These are phyloP conservation scores for Penicillium cinerascens DNA, from an alignment of 495 filamentous ascomycete genomes.

Conservation along the genomic window DNA sequence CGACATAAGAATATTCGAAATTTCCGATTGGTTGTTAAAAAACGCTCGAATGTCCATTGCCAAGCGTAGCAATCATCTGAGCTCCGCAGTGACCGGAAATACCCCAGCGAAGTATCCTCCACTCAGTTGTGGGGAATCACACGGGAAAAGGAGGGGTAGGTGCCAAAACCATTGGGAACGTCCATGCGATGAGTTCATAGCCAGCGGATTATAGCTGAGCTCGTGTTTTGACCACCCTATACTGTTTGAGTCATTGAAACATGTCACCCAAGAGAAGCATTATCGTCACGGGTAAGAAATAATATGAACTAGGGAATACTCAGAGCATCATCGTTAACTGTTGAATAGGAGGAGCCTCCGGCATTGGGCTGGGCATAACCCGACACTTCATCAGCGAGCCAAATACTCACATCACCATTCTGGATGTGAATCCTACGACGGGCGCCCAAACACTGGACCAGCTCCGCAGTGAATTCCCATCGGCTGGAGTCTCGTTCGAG, in stretches of 20 bases:
- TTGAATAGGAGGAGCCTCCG: constrained; percentile 47
- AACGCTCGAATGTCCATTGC: neutral
- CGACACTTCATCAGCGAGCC: constrained; percentile 45
- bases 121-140: constrained; percentile 14
- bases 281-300: constrained; percentile 23
- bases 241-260: neutral
- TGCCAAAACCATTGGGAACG: neutral
- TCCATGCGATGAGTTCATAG: neutral
- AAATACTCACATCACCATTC: constrained; percentile 42
- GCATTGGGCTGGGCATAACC: constrained; percentile 50
- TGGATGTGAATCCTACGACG: constrained; percentile 45
- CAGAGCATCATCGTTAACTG: constrained; percentile 1
- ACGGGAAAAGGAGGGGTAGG: neutral
- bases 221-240: too few species aligned
- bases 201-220: neutral
- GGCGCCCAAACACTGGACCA: constrained; percentile 28
- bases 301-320: neutral
- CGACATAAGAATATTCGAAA: neutral
- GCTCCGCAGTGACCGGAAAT: constrained; percentile 17
- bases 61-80: neutral
- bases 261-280: constrained; percentile 21
- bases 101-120: constrained; percentile 18
- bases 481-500: constrained; percentile 37
- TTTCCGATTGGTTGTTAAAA: neutral
- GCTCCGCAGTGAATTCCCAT: constrained; percentile 34